phyloP scores from a whole-genome alignment of 129 eudicot genomes.

The Chrysanthemum lavandulifolium region DNA sequence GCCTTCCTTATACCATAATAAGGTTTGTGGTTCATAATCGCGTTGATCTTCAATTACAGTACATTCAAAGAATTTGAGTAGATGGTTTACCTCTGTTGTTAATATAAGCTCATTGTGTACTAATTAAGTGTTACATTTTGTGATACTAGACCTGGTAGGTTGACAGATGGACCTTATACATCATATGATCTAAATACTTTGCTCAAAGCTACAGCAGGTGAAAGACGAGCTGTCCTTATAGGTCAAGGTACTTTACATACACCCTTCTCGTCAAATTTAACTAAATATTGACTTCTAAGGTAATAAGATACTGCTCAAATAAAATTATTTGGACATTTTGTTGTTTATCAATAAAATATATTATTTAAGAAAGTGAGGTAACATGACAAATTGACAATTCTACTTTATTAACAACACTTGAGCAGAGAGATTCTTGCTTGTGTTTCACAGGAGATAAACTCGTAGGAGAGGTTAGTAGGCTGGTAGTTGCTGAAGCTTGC shows the following conservation, averaged over 20 bases:
- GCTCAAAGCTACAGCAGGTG: slow-evolving; percentile 96
- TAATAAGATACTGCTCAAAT: background rate
- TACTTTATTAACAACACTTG: no score
- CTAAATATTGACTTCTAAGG: background rate
- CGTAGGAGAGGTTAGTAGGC: slow-evolving; percentile 96
- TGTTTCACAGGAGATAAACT: slow-evolving; percentile 80
- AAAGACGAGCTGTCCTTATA: slow-evolving; percentile 88
- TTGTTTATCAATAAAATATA: background rate
- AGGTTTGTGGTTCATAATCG: slow-evolving; percentile 44
- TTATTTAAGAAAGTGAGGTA: background rate
- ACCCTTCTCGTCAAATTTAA: background rate
- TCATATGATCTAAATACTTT: slow-evolving; percentile 92
- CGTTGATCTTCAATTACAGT: slow-evolving; percentile 2
- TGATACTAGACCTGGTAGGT: slow-evolving; percentile 70
- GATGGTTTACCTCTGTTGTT: background rate
- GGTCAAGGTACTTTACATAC: slow-evolving; percentile 68
- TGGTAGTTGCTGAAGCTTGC: slow-evolving; percentile 99
- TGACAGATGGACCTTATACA: slow-evolving; percentile 98
- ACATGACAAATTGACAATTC: no score
- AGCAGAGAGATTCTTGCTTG: background rate
- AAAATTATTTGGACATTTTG: background rate
- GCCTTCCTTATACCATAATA: slow-evolving; percentile 88
- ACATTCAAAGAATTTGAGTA: background rate
- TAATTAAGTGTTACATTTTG: slow-evolving; percentile 1
- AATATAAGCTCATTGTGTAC: slow-evolving; percentile 12